phyloP scores from a whole-genome alignment of 2,329 filamentous ascomycete species.

The Trichophyton simii region DNA sequence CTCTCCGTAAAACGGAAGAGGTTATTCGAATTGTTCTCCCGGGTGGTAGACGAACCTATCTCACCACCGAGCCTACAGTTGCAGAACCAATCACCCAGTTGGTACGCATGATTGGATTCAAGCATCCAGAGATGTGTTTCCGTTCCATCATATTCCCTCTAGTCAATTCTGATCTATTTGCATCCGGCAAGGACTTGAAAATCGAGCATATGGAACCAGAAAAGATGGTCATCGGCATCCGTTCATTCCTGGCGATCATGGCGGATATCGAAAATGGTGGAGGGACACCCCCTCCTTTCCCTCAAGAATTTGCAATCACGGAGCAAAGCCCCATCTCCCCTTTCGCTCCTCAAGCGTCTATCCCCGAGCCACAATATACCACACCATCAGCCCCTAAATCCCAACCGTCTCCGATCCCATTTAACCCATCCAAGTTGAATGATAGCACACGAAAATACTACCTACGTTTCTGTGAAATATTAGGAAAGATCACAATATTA shows the following conservation, averaged over 20 bases:
- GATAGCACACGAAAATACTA: slow-evolving; percentile 78
- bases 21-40: slow-evolving; percentile 76
- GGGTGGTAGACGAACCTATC: slow-evolving; percentile 62
- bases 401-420: slow-evolving; percentile 34
- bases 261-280: slow-evolving; percentile 79
- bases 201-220: slow-evolving; percentile 93
- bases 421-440: slow-evolving; percentile 50
- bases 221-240: slow-evolving; percentile 91
- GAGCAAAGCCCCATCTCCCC: slow-evolving; percentile 12
- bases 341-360: slow-evolving; percentile 5
- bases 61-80: slow-evolving; percentile 71
- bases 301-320: slow-evolving; percentile 43
- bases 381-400: slow-evolving; percentile 32
- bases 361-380: not conserved
- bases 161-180: slow-evolving; percentile 83
- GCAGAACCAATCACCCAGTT: slow-evolving; percentile 86
- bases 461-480: slow-evolving; percentile 79
- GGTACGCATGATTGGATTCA: slow-evolving; percentile 87
- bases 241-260: slow-evolving; percentile 87
- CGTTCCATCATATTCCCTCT: slow-evolving; percentile 85
- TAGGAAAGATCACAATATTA: slow-evolving; percentile 89
- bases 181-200: slow-evolving; percentile 60
- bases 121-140: slow-evolving; percentile 87
- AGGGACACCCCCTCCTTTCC: slow-evolving; percentile 67
- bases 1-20: slow-evolving; percentile 74